These are phyloP conservation scores for Endothia cerciana DNA, from an alignment of 2,329 filamentous ascomycete species.

Conservation along the genomic window DNA sequence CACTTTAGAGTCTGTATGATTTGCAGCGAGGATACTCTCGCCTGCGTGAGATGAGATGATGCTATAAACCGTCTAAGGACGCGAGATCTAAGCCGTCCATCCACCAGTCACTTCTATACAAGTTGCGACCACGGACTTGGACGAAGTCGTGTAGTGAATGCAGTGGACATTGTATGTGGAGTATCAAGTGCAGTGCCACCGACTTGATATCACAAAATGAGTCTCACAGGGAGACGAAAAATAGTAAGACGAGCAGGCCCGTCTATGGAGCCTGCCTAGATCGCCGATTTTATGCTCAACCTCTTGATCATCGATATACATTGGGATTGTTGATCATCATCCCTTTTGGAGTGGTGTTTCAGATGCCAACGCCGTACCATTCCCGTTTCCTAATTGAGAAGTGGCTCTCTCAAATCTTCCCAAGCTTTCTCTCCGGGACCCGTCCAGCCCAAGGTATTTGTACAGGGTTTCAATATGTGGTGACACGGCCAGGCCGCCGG, in stretches of 20 bases:
- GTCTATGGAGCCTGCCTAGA: conserved; percentile 3
- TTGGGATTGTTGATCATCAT: conserved; percentile 19
- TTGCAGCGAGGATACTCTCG: neutral
- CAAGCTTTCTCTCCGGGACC: conserved; percentile 4
- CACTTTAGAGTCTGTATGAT: neutral
- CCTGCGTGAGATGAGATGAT: neutral
- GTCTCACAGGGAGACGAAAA: neutral
- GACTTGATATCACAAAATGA: neutral
- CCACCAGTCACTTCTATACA: neutral
- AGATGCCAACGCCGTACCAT: conserved; percentile 24
- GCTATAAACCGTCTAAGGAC: neutral
- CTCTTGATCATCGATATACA: conserved; percentile 26
- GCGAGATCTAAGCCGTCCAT: neutral
- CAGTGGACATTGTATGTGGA: neutral
- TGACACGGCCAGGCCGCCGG: conserved; percentile 8
- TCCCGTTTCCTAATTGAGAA: neutral
- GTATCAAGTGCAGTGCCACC: neutral
- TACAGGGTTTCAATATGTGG: conserved; percentile 19
- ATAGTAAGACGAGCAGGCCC: neutral
- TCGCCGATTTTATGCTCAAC: conserved; percentile 12
- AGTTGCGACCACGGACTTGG: neutral
- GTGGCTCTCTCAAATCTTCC: conserved; percentile 7
- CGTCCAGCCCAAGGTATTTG: conserved; percentile 17
- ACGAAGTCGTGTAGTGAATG: neutral
- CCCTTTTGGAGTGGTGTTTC: conserved; percentile 30